These are phyloP conservation scores for Helminthosporium solani DNA, from an alignment of 2,329 filamentous ascomycete species.

Conservation along the genomic window DNA sequence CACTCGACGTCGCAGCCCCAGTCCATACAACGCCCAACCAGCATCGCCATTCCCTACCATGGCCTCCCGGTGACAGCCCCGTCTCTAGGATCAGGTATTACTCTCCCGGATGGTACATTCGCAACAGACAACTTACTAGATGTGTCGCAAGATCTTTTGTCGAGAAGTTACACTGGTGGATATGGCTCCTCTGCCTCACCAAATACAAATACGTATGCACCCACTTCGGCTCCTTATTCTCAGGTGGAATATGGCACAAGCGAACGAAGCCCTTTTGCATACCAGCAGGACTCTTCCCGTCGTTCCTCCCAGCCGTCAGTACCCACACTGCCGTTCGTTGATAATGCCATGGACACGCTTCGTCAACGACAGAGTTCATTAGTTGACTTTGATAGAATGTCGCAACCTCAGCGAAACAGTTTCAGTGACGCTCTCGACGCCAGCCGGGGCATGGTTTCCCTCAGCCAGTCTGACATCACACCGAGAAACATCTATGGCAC, in stretches of 20 bases:
- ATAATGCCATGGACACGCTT: constrained; percentile 47
- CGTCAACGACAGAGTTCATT: constrained; percentile 60
- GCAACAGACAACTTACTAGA: constrained; percentile 68
- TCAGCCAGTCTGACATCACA: constrained; percentile 83
- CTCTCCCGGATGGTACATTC: constrained; percentile 62
- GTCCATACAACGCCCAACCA: constrained; percentile 58
- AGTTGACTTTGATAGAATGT: constrained; percentile 65
- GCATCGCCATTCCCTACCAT: constrained; percentile 70
- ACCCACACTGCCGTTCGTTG: constrained; percentile 55
- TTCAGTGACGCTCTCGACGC: constrained; percentile 91
- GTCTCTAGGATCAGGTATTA: constrained; percentile 69
- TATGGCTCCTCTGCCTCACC: constrained; percentile 71
- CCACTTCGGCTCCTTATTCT: constrained; percentile 71
- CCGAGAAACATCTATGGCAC: constrained; percentile 85
- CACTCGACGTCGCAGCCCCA: constrained; percentile 55
- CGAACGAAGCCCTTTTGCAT: constrained; percentile 56
- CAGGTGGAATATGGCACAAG: constrained; percentile 68
- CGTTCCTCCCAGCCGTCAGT: constrained; percentile 86
- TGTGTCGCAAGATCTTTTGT: constrained; percentile 73
- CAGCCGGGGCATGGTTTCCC: constrained; percentile 89
- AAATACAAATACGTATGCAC: constrained; percentile 64
- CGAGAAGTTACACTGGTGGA: constrained; percentile 67
- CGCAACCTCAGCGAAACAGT: constrained; percentile 61
- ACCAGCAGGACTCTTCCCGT: constrained; percentile 59
- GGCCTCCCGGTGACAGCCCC: constrained; percentile 72